Evolutionary conservation across 495 filamentous ascomycete genomes (phyloP).

Genomic region (Penicillium malachiteum): DNA sequence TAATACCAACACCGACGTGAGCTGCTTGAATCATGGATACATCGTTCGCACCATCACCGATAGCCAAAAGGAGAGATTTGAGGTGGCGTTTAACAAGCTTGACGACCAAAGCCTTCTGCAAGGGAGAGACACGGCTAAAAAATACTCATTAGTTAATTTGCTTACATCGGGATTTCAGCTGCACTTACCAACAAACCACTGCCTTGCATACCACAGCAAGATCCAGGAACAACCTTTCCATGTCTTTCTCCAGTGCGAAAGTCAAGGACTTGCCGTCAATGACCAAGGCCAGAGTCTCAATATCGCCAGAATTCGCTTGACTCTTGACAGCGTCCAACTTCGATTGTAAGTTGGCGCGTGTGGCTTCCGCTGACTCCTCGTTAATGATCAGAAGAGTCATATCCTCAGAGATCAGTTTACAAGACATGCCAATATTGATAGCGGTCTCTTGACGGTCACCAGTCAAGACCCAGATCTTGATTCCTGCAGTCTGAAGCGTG

Average conservation of each 20-base stretch:
- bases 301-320: constrained; percentile 72
- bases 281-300: constrained; percentile 87
- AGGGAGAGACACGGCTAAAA: constrained; percentile 79
- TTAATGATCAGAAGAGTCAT: constrained; percentile 98
- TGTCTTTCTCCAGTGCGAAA: constrained; percentile 87
- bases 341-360: constrained; percentile 83
- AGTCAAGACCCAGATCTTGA: constrained; percentile 98
- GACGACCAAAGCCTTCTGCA: constrained; percentile 97
- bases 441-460: constrained; percentile 98
- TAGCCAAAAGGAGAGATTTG: constrained; percentile 87
- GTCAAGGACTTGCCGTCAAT: constrained; percentile 97
- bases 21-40: constrained; percentile 99
- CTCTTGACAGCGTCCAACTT: constrained; percentile 84
- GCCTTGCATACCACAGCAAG: constrained; percentile 96
- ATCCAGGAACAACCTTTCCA: constrained; percentile 93
- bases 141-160: constrained; percentile 31
- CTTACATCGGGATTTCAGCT: constrained; percentile 33
- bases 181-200: constrained; percentile 76
- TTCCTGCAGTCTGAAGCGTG: constrained; percentile 92
- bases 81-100: constrained; percentile 97
- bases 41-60: constrained; percentile 98
- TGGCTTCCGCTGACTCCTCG: constrained; percentile 73
- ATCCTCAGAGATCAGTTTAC: constrained; percentile 96
- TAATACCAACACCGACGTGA: constrained; percentile 97
- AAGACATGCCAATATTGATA: constrained; percentile 99